Percentiles rank a stretch among this genome's conserved stretches.
Conservation (phyloP, 2,329 filamentous ascomycete genomes). For the Tolypocladium tropicale region DNA sequence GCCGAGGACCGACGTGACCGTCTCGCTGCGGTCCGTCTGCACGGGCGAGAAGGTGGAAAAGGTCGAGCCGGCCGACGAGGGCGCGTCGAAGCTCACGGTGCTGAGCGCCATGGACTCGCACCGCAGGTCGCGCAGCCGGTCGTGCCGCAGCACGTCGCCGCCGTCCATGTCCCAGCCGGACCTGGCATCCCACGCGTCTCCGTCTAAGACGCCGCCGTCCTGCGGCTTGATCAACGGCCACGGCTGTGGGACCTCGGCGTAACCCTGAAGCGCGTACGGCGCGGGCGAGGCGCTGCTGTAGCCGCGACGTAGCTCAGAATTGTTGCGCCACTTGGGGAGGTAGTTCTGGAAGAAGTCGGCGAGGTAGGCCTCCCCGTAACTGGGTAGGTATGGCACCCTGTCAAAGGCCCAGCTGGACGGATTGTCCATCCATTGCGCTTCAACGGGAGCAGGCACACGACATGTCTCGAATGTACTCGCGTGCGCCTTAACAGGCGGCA, state of each 20-base stretch:
- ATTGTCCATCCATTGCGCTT: too few species aligned
- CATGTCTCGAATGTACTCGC: too few species aligned
- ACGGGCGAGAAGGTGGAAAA: slow-evolving; percentile 19
- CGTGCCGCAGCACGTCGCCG: background rate
- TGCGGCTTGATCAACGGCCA: background rate
- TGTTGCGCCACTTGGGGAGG: background rate
- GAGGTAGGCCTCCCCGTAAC: background rate
- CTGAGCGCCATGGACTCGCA: slow-evolving; percentile 10
- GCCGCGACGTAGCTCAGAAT: background rate
- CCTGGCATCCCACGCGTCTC: background rate
- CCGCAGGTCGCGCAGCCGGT: background rate
- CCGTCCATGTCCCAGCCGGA: background rate
- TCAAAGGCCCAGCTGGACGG: background rate
- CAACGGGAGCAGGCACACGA: too few species aligned
- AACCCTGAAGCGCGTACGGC: background rate
- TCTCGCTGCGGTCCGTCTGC: slow-evolving; percentile 16
- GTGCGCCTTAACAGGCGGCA: too few species aligned
- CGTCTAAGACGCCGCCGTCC: background rate
- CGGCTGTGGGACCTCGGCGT: background rate
- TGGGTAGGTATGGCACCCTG: background rate
- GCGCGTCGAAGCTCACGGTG: slow-evolving; percentile 13
- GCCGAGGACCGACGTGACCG: slow-evolving; percentile 5
- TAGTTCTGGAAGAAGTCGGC: background rate
- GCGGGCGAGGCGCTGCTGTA: background rate
- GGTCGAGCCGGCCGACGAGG: slow-evolving; percentile 18